phyloP scores from a whole-genome alignment of 2,329 filamentous ascomycete species.

The Cytospora mali region DNA sequence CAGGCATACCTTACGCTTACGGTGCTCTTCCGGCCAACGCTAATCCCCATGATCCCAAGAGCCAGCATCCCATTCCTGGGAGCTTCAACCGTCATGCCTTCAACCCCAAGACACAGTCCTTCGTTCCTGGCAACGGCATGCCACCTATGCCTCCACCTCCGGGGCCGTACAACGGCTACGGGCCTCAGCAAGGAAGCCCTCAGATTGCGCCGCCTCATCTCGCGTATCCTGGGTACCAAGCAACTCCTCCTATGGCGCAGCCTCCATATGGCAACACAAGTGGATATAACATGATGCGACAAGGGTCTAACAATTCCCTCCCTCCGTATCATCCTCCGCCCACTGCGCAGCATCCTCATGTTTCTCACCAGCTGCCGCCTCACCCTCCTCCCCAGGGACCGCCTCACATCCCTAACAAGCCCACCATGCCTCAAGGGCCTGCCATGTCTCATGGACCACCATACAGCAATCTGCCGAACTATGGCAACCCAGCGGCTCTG shows the following conservation, averaged over 20 bases:
- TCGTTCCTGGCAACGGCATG: slow-evolving; percentile 69
- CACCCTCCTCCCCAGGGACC: slow-evolving; percentile 35
- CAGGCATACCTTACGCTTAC: slow-evolving; percentile 68
- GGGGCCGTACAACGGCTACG: slow-evolving; percentile 51
- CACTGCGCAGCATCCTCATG: slow-evolving; percentile 37
- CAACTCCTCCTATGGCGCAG: slow-evolving; percentile 39
- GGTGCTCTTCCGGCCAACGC: slow-evolving; percentile 74
- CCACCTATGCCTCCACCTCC: slow-evolving; percentile 51
- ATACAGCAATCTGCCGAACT: slow-evolving; percentile 58
- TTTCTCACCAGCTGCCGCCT: slow-evolving; percentile 45
- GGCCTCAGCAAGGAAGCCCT: slow-evolving; percentile 56
- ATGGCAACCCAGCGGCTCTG: slow-evolving; percentile 62
- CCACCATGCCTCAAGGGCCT: slow-evolving; percentile 46
- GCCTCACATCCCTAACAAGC: slow-evolving; percentile 50
- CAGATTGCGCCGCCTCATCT: slow-evolving; percentile 56
- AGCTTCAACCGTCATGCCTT: slow-evolving; percentile 79
- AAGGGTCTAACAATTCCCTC: slow-evolving; percentile 58
- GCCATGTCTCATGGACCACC: slow-evolving; percentile 41
- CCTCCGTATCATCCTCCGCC: slow-evolving; percentile 50
- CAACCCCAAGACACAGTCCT: slow-evolving; percentile 92
- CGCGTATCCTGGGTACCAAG: slow-evolving; percentile 52
- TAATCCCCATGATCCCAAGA: slow-evolving; percentile 71
- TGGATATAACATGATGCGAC: slow-evolving; percentile 58
- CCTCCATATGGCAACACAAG: slow-evolving; percentile 46
- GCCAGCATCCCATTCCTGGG: slow-evolving; percentile 81